Evolutionary conservation across 2,329 filamentous ascomycete species (phyloP), one percentile per base, ranked within the genome.

Genomic region (Colletotrichum eleusines): DNA sequence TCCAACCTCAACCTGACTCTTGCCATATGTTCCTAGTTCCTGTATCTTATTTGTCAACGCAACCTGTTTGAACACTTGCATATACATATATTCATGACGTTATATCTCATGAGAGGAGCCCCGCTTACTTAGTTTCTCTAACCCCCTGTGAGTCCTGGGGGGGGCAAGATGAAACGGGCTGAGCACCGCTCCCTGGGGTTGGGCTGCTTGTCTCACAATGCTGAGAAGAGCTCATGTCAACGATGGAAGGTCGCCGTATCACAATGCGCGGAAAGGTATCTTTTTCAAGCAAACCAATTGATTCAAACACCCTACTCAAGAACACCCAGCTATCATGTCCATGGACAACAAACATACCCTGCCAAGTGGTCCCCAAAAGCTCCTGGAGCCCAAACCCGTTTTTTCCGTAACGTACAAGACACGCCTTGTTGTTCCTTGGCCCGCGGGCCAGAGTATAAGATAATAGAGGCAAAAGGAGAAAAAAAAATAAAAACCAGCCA

Each of bases 301-400:
- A 63, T 71, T 71, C 68, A 63, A 71, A 63, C 68, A 59, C 54
- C 68, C 68, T 68, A 40, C 68, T 68, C 42, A 48, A 20, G 26
- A 59, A 63, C 68, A 71, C 68, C 64, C 46, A 59, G 64, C 64
- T 38, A 62, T 51, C 50, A 35, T 61, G 63, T 44, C 57, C 44
- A 51, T 40, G 42, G 58, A 71, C 59, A 63, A 28, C 51, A 63
- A 68, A 59, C 51, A 63, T 63, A 59, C 51, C 64, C 58, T 63
- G 64, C 58, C 58, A 44, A 26, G 14, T 35, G 28, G 31, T 54
- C 28, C 33, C 51, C n/a, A n/a, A 58, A 63, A 59, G 64, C 57
- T 48, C 68, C 68, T n/a, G 11, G n/a, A 23, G 58, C 18, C 44
- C n/a, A n/a, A n/a, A 14, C 6, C 44, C 48, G 31, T 67, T 63